A percentile compares a stretch with the other conserved stretches of the same genome.
Conservation (phyloP, 768 basidiomycete genomes). For the Serendipita sp. region DNA sequence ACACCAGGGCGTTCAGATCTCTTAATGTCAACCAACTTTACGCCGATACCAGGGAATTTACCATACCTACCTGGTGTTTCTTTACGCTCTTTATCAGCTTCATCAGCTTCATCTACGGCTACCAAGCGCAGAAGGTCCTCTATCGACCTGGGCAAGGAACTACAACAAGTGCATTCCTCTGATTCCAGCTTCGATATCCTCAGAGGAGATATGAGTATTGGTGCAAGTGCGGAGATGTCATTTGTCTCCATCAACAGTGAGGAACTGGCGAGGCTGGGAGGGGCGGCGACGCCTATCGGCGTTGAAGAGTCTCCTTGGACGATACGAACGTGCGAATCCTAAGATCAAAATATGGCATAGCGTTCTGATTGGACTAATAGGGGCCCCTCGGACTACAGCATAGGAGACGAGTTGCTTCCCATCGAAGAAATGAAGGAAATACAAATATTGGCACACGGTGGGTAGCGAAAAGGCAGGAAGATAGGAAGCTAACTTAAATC, state of each 20-base stretch:
- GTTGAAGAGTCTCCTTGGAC: not conserved
- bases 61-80: not conserved
- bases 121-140: not conserved
- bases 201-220: not conserved
- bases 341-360: no score
- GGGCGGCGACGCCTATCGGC: not conserved
- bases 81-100: not conserved
- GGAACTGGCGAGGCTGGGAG: not conserved
- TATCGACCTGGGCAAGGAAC: slow-evolving; percentile 1
- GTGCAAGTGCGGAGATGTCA: not conserved
- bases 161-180: not conserved
- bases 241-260: not conserved
- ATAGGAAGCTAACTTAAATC: not conserved
- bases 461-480: no score
- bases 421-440: no score
- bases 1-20: not conserved
- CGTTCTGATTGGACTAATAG: no score
- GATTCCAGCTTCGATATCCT: slow-evolving; percentile 2
- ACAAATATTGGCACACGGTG: no score
- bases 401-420: no score
- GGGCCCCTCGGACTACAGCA: no score
- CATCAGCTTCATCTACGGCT: not conserved
- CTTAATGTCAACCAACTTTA: not conserved
- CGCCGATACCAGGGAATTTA: not conserved
- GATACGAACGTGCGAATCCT: not conserved